Percentiles rank a stretch among this genome's conserved stretches.
phyloP scores from a whole-genome alignment of 2,329 filamentous ascomycete genomes.

The Leptoxyphium fumago region DNA sequence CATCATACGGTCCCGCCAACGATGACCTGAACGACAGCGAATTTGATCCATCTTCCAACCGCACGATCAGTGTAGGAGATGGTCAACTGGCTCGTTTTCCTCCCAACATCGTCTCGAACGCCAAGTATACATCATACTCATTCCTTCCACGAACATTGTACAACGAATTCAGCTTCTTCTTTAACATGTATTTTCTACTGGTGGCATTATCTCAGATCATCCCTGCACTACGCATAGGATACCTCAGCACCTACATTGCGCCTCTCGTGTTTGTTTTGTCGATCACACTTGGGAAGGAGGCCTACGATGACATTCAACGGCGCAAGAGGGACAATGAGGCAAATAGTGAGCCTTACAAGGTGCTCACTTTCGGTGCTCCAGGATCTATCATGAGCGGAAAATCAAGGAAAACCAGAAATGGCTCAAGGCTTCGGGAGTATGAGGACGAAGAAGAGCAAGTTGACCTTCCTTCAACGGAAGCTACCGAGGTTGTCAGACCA shows the following conservation, averaged over 20 bases:
- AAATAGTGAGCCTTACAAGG: constrained; percentile 77
- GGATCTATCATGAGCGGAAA: constrained; percentile 4
- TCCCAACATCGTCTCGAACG: constrained; percentile 84
- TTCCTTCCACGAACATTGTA: constrained; percentile 91
- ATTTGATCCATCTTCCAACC: constrained; percentile 50
- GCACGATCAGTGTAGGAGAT: constrained; percentile 62
- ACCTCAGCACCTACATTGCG: constrained; percentile 85
- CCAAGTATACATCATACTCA: constrained; percentile 90
- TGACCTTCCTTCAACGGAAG: constrained; percentile 26
- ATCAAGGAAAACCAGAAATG: constrained; percentile 16
- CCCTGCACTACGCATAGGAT: constrained; percentile 77
- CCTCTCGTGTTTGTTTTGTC: constrained; percentile 81
- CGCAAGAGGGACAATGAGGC: constrained; percentile 81
- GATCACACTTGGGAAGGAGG: constrained; percentile 92
- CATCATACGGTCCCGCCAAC: constrained; percentile 11
- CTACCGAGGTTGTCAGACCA: constrained; percentile 56
- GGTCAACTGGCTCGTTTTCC: constrained; percentile 64
- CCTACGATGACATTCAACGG: constrained; percentile 78
- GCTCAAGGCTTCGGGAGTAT: constrained; percentile 44
- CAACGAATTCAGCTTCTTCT: constrained; percentile 99
- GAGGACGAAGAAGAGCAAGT: constrained; percentile 45
- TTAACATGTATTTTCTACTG: constrained; percentile 97
- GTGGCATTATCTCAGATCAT: constrained; percentile 91
- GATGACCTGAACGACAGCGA: constrained; percentile 23
- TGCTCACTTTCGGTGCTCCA: constrained; percentile 45